phyloP scores from a whole-genome alignment of 345 rosid genomes.

The Anastatica hierochuntica region DNA sequence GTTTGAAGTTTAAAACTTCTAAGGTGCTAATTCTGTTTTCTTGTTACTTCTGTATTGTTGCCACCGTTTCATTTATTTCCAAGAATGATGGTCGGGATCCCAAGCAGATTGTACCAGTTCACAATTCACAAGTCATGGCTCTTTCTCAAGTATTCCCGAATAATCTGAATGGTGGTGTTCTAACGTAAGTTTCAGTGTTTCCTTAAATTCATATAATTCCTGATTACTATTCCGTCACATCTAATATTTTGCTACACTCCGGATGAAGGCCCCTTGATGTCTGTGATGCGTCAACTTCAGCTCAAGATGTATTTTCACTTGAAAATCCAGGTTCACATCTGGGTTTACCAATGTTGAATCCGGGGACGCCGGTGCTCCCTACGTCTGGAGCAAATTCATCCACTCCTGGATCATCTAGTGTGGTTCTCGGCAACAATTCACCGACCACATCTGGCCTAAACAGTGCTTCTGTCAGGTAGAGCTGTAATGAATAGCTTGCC shows the following conservation, averaged over 20 bases:
- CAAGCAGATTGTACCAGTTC: conserved; percentile 57
- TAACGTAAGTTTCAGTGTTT: conserved; percentile 54
- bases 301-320: conserved; percentile 47
- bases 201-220: not conserved
- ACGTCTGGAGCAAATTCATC: conserved; percentile 57
- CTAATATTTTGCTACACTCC: conserved; percentile 20
- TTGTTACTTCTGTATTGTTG: conserved; percentile 23
- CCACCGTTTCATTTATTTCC: conserved; percentile 24
- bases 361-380: conserved; percentile 55
- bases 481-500: conserved; percentile 9
- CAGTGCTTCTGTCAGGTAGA: conserved; percentile 36
- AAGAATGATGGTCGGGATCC: conserved; percentile 71
- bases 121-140: conserved; percentile 72
- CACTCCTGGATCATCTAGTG: conserved; percentile 54
- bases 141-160: conserved; percentile 81
- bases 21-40: conserved; percentile 14
- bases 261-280: conserved; percentile 93
- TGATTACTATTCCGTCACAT: not conserved
- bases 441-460: conserved; percentile 52
- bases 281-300: conserved; percentile 55
- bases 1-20: conserved; percentile 4
- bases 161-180: conserved; percentile 58
- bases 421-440: conserved; percentile 46
- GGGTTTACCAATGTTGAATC: conserved; percentile 52
- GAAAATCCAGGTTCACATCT: conserved; percentile 57